Evolutionary conservation across 2,329 filamentous ascomycete genomes (phyloP), one percentile per base, ranked within the genome.

Genomic region (Xylariaceae sp.): DNA sequence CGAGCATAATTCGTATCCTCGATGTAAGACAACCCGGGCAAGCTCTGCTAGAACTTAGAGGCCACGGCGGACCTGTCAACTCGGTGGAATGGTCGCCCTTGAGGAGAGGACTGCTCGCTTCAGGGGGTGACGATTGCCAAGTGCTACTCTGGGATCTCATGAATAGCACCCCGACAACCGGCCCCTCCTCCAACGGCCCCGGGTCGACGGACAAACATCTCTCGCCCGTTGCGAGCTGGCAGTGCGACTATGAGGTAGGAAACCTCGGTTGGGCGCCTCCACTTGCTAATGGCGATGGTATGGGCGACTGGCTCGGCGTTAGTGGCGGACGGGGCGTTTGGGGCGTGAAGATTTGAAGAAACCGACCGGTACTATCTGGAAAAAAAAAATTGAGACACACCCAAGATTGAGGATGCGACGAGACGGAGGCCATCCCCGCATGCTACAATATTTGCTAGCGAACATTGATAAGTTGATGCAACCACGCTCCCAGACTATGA

Each of bases 11-110:
- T 70, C 91, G 95, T 46, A 96, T 99, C 52, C 86, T 99, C 26
- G 95, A 99, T 69, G 93, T 98, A 2, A 89, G 95, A 47, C 95
- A 99, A 75, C 95, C 95, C 0, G 95, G 95, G 5, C 95, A 97
- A 74, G 95, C 95, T 2, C 82, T 99, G 3, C 84, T 99, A 21
- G 95, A 99, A 72, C 86, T 99, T 40, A 90, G 90, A 46, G 95
- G 95, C 20, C 93, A 99, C 70, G 85, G 86, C 20, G 89, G 91
- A 3, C 76, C 91, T 7, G 84, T 99, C 54, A 98, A 96, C 75
- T 95, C 90, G 68, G 89, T 98, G 56, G 95, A 99, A 76, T 99
- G 95, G 95, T 96, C 91, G 7, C 93, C 92, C 0, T 84, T 86
- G 52, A 85, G 93, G 56, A 84, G 95, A 66, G 95, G 95, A 20